Base-by-base conservation (phyloP, 208 protist genomes). In the Balamuthia mandrillaris region DNA sequence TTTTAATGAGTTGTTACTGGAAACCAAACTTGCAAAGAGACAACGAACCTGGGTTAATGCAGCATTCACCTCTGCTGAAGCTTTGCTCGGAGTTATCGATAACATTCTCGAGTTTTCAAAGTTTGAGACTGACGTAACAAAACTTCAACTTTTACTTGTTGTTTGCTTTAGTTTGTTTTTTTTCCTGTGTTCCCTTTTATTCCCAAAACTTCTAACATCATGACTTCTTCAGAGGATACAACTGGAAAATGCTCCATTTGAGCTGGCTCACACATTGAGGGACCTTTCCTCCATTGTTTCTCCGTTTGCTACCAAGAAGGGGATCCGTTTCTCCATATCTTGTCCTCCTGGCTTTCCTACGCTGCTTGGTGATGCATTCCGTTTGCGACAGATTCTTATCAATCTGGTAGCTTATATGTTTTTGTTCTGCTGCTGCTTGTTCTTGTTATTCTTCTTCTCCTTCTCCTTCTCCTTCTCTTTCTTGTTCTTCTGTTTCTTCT, bases 81-180 rank as follows among this genome's bases (percentile, higher is more conserved):
- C 65, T 1, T 42, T 74, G 35, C 65, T 74, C 37, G 65, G 65
- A 35, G 51, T 74, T 42, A 74, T 74, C 41, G 65, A 74, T 18
- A 74, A 74, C 24, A 74, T 74, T 49, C 65, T 74, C 39, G 65
- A 74, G 65, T 74, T 74, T 31, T 74, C 65, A 35, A 74, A 74
- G 65, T 74, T 74, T 33, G 65, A 74, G 65, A 74, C 41, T 31
- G 65, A 74, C 65, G n/a, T n/a, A n/a, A n/a, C n/a, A n/a, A n/a
- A n/a, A n/a, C n/a, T n/a, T n/a, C n/a, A n/a, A n/a, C n/a, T n/a
- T n/a, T n/a, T n/a, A n/a, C n/a, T n/a, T n/a, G n/a, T n/a, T n/a
- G n/a, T n/a, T n/a, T n/a, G n/a, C n/a, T n/a, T n/a, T n/a, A n/a
- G n/a, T n/a, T n/a, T n/a, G n/a, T n/a, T n/a, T n/a, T n/a, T n/a